Conservation (phyloP, 768 basidiomycete species). For the button mushroom (Agaricus bisporus) region DNA sequence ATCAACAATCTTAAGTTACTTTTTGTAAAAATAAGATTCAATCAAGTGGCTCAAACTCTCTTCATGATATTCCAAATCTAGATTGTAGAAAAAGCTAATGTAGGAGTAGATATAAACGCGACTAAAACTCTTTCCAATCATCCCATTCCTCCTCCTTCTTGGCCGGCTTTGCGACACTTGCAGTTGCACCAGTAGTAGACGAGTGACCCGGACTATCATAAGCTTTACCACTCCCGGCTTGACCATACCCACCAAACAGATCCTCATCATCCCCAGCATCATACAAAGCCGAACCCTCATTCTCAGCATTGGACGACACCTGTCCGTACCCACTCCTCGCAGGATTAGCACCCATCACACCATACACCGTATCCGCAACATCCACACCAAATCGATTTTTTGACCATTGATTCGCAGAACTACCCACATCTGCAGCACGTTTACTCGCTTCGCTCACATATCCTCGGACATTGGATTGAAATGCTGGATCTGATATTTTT, state of each 20-base stretch:
- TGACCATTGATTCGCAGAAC: slow-evolving; percentile 70
- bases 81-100: neutral
- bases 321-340: slow-evolving; percentile 44
- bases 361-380: slow-evolving; percentile 71
- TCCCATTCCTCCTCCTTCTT: slow-evolving; percentile 62
- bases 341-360: slow-evolving; percentile 59
- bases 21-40: too few relatives aligned
- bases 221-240: neutral
- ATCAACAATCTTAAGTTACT: too few relatives aligned
- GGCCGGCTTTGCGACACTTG: slow-evolving; percentile 15
- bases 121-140: slow-evolving; percentile 79
- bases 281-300: slow-evolving; percentile 59
- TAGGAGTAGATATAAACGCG: neutral
- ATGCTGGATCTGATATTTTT: slow-evolving; percentile 70
- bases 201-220: neutral
- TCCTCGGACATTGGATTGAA: slow-evolving; percentile 69
- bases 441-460: slow-evolving; percentile 68
- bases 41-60: too few relatives aligned
- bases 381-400: slow-evolving; percentile 79
- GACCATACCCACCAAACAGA: slow-evolving; percentile 47
- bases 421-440: slow-evolving; percentile 55
- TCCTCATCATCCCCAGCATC: slow-evolving; percentile 51
- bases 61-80: neutral
- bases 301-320: slow-evolving; percentile 30
- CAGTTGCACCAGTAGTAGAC: too few relatives aligned